phyloP scores from a whole-genome alignment of 768 basidiomycete species.

The Leccinum sublutescens region DNA sequence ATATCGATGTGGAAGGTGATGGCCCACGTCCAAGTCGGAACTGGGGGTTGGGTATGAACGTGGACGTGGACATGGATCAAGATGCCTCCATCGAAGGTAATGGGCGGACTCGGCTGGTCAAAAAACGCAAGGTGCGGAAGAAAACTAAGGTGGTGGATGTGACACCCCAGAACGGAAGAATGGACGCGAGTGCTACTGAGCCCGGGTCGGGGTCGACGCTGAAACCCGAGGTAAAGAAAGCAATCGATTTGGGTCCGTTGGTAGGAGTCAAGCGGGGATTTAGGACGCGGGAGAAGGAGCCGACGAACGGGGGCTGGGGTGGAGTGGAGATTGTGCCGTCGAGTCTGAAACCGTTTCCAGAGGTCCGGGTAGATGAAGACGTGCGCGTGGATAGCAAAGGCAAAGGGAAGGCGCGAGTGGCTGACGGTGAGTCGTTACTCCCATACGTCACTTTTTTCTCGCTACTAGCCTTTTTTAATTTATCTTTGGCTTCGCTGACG shows the following conservation, averaged over 20 bases:
- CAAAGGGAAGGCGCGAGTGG: slow-evolving; percentile 18
- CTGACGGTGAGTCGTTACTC: slow-evolving; percentile 22
- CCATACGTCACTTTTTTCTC: not conserved
- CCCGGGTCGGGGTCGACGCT: not conserved
- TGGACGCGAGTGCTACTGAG: not conserved
- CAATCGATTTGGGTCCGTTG: slow-evolving; percentile 59
- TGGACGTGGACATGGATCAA: slow-evolving; percentile 27
- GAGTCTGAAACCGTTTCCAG: slow-evolving; percentile 20
- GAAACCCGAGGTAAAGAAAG: slow-evolving; percentile 1
- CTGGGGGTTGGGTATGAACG: slow-evolving; percentile 23
- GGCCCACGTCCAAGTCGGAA: slow-evolving; percentile 8
- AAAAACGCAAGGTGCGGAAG: slow-evolving; percentile 24
- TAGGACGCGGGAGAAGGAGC: slow-evolving; percentile 54
- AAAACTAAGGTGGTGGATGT: slow-evolving; percentile 33
- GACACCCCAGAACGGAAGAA: not conserved
- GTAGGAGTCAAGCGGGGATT: slow-evolving; percentile 62
- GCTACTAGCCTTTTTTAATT: not conserved
- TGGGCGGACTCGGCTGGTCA: slow-evolving; percentile 8
- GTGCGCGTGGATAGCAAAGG: slow-evolving; percentile 9
- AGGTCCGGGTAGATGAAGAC: slow-evolving; percentile 12
- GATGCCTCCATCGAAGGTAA: slow-evolving; percentile 9
- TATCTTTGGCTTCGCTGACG: not conserved
- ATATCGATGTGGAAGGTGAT: slow-evolving; percentile 29
- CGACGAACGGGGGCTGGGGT: slow-evolving; percentile 58
- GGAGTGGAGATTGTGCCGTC: slow-evolving; percentile 56